Conservation (phyloP, 225 moss, liverwort and hornwort species). For the Straminergon stramineum region DNA sequence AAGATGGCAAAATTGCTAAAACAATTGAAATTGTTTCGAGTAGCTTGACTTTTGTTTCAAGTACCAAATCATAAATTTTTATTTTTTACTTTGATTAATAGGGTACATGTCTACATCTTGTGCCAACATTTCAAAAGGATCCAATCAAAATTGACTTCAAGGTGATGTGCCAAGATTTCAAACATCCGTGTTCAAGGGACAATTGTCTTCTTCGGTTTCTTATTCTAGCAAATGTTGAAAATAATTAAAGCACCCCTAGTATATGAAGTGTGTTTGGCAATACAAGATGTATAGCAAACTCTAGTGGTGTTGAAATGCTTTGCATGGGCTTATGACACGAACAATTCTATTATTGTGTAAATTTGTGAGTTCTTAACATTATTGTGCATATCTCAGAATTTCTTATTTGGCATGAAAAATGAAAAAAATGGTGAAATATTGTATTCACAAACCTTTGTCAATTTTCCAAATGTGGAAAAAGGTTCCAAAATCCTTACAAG, state of each 20-base stretch:
- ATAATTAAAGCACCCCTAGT: background rate
- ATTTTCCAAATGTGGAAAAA: background rate
- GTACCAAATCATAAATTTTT: background rate
- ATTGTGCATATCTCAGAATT: background rate
- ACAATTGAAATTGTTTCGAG: background rate
- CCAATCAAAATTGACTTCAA: background rate
- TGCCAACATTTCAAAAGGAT: background rate
- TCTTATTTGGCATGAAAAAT: background rate
- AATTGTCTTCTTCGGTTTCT: background rate
- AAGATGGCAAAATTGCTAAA: background rate
- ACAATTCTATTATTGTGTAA: background rate
- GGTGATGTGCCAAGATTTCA: accelerated
- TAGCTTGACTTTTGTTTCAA: background rate
- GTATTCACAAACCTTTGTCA: background rate
- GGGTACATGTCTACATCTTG: background rate
- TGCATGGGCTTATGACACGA: too few relatives aligned
- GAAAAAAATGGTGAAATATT: background rate
- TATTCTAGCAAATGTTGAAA: background rate
- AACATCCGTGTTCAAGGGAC: accelerated
- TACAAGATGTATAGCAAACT: background rate
- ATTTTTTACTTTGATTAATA: background rate
- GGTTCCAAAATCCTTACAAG: background rate
- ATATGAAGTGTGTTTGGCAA: background rate
- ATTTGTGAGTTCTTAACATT: background rate
- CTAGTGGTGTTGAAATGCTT: background rate